Percentiles rank a stretch among this genome's conserved stretches.
Evolutionary conservation across 176 grass and related monocot species (phyloP).

Genomic region (Oryza rufipogon): DNA sequence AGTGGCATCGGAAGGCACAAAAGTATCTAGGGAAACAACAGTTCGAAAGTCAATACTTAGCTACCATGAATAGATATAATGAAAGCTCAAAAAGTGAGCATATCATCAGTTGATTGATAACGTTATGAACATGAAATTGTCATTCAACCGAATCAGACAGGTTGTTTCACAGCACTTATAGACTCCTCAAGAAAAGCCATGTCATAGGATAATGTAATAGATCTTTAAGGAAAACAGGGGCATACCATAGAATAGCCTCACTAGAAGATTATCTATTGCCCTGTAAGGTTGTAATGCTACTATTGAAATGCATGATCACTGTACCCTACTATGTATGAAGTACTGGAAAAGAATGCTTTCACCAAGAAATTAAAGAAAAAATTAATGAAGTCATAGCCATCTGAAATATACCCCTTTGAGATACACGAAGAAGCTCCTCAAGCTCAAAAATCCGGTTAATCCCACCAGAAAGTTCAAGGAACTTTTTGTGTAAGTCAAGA

Average conservation of each 20-base stretch:
- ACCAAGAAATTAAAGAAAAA: constrained; percentile 18
- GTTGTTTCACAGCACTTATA: constrained; percentile 27
- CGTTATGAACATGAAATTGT: constrained; percentile 10
- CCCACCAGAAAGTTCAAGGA: constrained; percentile 95
- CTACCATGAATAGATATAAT: neutral
- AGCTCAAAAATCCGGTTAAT: constrained; percentile 97
- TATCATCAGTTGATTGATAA: neutral
- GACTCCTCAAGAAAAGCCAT: constrained; percentile 19
- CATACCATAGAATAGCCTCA: neutral
- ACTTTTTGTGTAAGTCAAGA: constrained; percentile 94
- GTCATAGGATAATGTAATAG: neutral
- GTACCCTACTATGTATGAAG: neutral
- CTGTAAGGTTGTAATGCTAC: constrained; percentile 5
- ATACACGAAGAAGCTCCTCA: constrained; percentile 70
- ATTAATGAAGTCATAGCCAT: constrained; percentile 8
- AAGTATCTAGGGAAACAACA: constrained; percentile 53
- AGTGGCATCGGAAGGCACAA: constrained; percentile 47
- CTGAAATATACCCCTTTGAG: constrained; percentile 76
- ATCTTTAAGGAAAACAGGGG: constrained; percentile 14
- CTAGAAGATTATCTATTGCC: constrained; percentile 7
- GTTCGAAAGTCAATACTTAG: constrained; percentile 42
- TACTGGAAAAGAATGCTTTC: constrained; percentile 29
- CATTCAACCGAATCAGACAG: neutral
- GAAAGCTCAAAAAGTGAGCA: neutral
- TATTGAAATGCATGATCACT: neutral